Conservation (phyloP, 805 yeast species). For the Candida sphagnicola region DNA sequence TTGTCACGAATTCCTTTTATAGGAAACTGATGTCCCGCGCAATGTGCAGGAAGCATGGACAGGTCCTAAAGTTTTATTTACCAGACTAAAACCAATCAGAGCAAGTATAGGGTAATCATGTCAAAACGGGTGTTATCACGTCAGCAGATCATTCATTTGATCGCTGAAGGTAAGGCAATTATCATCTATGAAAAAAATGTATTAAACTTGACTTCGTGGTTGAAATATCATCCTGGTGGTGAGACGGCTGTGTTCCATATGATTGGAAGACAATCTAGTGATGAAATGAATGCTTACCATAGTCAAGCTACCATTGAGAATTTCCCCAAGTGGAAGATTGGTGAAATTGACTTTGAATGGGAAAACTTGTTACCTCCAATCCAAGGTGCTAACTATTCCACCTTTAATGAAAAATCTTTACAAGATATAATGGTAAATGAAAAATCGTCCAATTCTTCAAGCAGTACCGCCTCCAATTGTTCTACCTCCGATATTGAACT, state of each 20-base stretch:
- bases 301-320: conserved; percentile 48
- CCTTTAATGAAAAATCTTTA: neutral
- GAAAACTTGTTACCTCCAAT: conserved; percentile 79
- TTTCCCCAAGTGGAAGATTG: conserved; percentile 61
- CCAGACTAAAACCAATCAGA: no score
- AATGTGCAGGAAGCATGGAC: no score
- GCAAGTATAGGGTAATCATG: neutral
- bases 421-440: neutral
- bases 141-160: conserved; percentile 48
- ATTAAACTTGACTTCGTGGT: conserved; percentile 66
- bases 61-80: no score
- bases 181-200: conserved; percentile 63
- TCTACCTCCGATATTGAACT: conserved; percentile 1
- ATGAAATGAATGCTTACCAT: conserved; percentile 86
- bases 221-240: conserved; percentile 82
- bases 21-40: no score
- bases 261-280: conserved; percentile 88
- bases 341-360: conserved; percentile 64
- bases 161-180: conserved; percentile 64
- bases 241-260: conserved; percentile 78
- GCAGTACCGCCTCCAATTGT: no score
- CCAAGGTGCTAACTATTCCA: conserved; percentile 57
- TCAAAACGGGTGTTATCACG: conserved; percentile 15
- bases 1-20: no score
- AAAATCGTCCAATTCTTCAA: no score